phyloP scores from a whole-genome alignment of 2,329 filamentous ascomycete species.

The Colletotrichum lupini region DNA sequence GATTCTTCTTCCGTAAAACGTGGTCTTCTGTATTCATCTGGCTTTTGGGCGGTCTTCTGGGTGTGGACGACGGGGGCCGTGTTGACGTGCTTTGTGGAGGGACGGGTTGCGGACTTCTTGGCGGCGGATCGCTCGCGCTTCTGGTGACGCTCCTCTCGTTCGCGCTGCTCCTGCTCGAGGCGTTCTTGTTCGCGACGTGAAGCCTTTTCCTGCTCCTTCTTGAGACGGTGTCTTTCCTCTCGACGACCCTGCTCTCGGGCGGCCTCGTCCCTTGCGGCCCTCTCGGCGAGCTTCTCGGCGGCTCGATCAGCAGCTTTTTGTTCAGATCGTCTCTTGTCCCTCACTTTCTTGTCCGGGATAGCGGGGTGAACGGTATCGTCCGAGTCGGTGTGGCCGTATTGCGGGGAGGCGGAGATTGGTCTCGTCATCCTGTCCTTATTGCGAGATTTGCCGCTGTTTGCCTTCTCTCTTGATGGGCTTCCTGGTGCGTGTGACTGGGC shows the following conservation, averaged over 20 bases:
- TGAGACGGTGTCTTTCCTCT: constrained; percentile 40
- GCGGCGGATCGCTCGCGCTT: constrained; percentile 36
- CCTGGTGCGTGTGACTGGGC: constrained; percentile 57
- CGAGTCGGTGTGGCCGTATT: constrained; percentile 52
- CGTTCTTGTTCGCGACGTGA: constrained; percentile 42
- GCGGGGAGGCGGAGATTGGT: constrained; percentile 51
- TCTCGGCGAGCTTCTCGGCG: too few relatives aligned
- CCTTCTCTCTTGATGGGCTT: constrained; percentile 59
- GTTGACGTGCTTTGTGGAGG: constrained; percentile 49
- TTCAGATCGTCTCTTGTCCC: constrained; percentile 38
- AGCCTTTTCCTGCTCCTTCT: constrained; percentile 41
- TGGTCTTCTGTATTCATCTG: constrained; percentile 42
- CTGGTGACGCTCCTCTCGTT: constrained; percentile 41
- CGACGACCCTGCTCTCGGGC: constrained; percentile 33
- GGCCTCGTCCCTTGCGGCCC: neutral
- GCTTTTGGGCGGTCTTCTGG: constrained; percentile 18
- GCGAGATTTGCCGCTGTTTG: constrained; percentile 63
- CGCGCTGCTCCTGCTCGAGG: constrained; percentile 36
- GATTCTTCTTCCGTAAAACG: constrained; percentile 45
- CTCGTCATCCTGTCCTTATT: constrained; percentile 47
- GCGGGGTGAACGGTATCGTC: constrained; percentile 55
- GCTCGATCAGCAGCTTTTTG: neutral
- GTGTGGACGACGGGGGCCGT: constrained; percentile 44
- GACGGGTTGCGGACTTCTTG: constrained; percentile 41
- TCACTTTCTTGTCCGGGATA: constrained; percentile 45